Conservation (phyloP, 1,284 basidiomycete species). For the Coriolopsis trogii region DNA sequence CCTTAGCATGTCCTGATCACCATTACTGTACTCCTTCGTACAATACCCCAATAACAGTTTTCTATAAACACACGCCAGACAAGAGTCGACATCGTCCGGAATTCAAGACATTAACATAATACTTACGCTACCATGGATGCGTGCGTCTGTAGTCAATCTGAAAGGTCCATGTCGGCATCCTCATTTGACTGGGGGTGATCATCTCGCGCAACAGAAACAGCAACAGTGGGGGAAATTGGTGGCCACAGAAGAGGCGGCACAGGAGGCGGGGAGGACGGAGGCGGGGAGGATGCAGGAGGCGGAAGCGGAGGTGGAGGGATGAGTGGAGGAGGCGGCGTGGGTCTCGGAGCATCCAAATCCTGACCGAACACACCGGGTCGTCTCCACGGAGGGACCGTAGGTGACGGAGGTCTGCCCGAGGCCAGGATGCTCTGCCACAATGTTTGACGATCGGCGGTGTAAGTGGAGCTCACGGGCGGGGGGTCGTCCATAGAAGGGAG, state of each 20-base stretch:
- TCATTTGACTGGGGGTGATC: slow-evolving; percentile 9
- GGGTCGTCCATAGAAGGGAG: slow-evolving; percentile 35
- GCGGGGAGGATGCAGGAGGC: slow-evolving; percentile 20
- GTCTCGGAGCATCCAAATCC: not conserved
- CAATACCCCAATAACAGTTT: no score
- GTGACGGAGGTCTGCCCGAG: slow-evolving; percentile 1
- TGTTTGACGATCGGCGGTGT: slow-evolving; percentile 39
- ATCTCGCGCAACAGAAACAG: no score
- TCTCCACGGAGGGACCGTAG: slow-evolving; percentile 29
- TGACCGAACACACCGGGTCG: slow-evolving; percentile 31
- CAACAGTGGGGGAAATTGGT: not conserved
- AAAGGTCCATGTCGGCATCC: slow-evolving; percentile 38
- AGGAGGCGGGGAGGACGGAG: slow-evolving; percentile 14
- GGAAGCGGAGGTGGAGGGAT: slow-evolving; percentile 24
- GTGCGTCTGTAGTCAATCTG: slow-evolving; percentile 25
- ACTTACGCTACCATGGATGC: no score
- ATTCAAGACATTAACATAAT: no score
- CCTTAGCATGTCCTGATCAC: no score
- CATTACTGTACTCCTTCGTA: no score
- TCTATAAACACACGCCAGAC: no score
- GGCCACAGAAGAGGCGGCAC: not conserved
- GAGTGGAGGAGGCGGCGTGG: slow-evolving; percentile 14
- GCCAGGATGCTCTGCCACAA: slow-evolving; percentile 43
- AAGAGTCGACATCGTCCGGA: no score
- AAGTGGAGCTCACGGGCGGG: slow-evolving; percentile 35